Evolutionary conservation across 495 filamentous ascomycete species (phyloP).

Genomic region (Daldinia decipiens): DNA sequence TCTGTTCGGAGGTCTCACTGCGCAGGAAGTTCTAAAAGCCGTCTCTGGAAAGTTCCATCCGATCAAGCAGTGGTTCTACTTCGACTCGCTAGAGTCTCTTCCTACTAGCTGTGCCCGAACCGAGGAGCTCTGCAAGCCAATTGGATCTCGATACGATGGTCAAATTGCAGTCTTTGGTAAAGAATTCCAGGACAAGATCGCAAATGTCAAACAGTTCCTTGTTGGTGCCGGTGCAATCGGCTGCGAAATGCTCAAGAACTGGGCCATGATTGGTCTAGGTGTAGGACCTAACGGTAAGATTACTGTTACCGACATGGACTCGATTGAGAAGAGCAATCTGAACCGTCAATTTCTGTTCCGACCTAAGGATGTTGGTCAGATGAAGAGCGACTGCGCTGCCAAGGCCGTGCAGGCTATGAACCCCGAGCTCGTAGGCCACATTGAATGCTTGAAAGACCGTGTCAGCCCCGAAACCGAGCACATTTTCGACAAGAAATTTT

Average conservation of each 20-base stretch:
- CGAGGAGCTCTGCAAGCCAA: slow-evolving; percentile 87
- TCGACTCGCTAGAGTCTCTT: slow-evolving; percentile 95
- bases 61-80: slow-evolving; percentile 93
- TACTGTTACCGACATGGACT: slow-evolving; percentile 95
- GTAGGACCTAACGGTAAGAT: slow-evolving; percentile 90
- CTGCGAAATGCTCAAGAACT: slow-evolving; percentile 99
- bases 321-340: slow-evolving; percentile 98
- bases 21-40: slow-evolving; percentile 96
- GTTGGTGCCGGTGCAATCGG: slow-evolving; percentile 98
- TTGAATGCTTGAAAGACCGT: slow-evolving; percentile 84
- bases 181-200: slow-evolving; percentile 92
- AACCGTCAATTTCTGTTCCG: slow-evolving; percentile 98
- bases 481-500: slow-evolving; percentile 95
- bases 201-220: slow-evolving; percentile 89
- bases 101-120: slow-evolving; percentile 76
- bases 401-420: slow-evolving; percentile 93
- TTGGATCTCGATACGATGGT: slow-evolving; percentile 88
- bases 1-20: slow-evolving; percentile 93
- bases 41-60: slow-evolving; percentile 98
- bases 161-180: slow-evolving; percentile 96
- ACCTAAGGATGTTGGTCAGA: slow-evolving; percentile 89
- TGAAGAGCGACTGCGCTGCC: slow-evolving; percentile 97
- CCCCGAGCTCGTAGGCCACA: slow-evolving; percentile 85
- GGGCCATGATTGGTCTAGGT: slow-evolving; percentile 97
- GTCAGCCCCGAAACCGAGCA: slow-evolving; percentile 94